phyloP scores from a whole-genome alignment of 805 yeast species.

The Spathaspora arborariae region DNA sequence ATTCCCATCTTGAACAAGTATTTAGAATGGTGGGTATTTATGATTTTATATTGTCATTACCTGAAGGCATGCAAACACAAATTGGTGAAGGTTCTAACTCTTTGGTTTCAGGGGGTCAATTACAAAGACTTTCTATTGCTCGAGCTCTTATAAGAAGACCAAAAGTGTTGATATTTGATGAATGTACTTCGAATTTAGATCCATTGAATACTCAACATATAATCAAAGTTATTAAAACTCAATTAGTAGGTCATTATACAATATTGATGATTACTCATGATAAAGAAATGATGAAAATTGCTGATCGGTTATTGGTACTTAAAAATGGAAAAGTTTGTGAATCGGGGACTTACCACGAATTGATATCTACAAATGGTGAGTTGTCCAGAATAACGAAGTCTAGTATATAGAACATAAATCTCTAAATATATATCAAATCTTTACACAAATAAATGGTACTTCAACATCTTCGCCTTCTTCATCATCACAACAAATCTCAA shows the following conservation, averaged over 20 bases:
- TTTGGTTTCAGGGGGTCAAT: conserved; percentile 83
- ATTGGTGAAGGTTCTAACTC: conserved; percentile 40
- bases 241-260: conserved; percentile 31
- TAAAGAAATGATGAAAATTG: conserved; percentile 56
- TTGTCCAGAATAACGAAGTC: conserved; percentile 4
- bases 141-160: conserved; percentile 75
- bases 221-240: conserved; percentile 41
- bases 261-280: conserved; percentile 73
- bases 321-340: conserved; percentile 48
- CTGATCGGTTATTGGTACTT: conserved; percentile 49
- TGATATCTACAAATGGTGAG: conserved; percentile 2
- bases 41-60: conserved; percentile 51
- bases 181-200: conserved; percentile 87
- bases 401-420: conserved; percentile 1
- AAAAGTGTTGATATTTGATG: conserved; percentile 69
- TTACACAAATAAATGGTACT: conserved; percentile 78
- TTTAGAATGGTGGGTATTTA: conserved; percentile 48
- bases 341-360: conserved; percentile 32
- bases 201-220: conserved; percentile 51
- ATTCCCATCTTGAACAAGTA: conserved; percentile 31
- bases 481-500: conserved; percentile 93
- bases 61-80: conserved; percentile 55
- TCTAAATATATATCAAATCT: conserved; percentile 15
- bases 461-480: conserved; percentile 92
- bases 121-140: conserved; percentile 80